Evolutionary conservation across 768 basidiomycete species (phyloP).

Genomic region (Amanita exitialis): DNA sequence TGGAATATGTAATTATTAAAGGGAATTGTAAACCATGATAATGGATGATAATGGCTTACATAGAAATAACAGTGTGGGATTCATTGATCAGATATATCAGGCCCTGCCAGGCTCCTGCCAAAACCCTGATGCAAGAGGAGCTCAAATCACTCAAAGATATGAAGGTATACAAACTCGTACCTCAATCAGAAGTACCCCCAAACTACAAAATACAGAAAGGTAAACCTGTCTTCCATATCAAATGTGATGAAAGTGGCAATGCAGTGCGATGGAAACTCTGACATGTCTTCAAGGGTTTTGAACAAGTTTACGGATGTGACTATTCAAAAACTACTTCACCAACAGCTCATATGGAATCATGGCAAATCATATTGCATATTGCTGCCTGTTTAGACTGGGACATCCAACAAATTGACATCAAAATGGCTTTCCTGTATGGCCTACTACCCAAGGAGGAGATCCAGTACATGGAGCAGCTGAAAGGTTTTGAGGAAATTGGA

Average conservation of each 20-base stretch:
- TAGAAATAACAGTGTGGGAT: no score
- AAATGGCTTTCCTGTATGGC: conserved; percentile 28
- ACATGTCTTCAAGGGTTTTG: conserved; percentile 31
- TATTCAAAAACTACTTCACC: no score
- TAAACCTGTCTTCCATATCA: conserved; percentile 13
- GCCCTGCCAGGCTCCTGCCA: no score
- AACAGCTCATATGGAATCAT: conserved; percentile 30
- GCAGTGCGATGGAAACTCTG: conserved; percentile 23
- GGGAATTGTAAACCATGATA: no score
- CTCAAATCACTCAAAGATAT: conserved; percentile 17
- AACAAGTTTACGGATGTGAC: conserved; percentile 30
- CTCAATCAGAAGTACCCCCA: conserved; percentile 9
- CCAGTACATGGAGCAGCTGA: no score
- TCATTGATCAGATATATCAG: no score
- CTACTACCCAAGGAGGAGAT: no score
- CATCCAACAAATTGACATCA: conserved; percentile 28
- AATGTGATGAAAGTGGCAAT: conserved; percentile 20
- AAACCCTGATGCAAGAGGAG: no score
- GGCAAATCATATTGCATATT: conserved; percentile 24
- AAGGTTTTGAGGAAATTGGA: no score
- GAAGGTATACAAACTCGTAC: conserved; percentile 18
- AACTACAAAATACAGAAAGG: conserved; percentile 16
- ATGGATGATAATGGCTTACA: no score
- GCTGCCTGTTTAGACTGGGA: conserved; percentile 24
- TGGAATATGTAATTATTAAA: no score